phyloP scores from a whole-genome alignment of 2,329 filamentous ascomycete species.

The Ophiostoma australiae region DNA sequence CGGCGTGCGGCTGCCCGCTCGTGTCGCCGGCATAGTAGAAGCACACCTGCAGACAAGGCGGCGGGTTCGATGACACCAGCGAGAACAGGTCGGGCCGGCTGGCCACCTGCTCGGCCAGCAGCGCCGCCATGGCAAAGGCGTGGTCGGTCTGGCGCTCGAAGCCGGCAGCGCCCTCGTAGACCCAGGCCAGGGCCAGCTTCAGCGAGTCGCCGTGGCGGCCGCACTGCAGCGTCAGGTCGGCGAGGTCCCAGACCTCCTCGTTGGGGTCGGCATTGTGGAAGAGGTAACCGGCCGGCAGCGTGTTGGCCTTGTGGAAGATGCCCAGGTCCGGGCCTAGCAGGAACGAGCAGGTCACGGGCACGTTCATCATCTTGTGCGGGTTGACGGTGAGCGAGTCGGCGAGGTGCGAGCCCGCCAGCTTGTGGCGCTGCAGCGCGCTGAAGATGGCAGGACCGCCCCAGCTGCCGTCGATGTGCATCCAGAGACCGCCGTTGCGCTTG shows the following conservation, averaged over 20 bases:
- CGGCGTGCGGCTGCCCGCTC: constrained; percentile 44
- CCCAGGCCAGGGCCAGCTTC: constrained; percentile 84
- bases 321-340: constrained; percentile 71
- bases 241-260: constrained; percentile 72
- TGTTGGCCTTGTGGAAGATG: constrained; percentile 78
- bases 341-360: constrained; percentile 86
- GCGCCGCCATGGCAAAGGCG: constrained; percentile 66
- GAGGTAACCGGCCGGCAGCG: constrained; percentile 77
- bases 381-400: constrained; percentile 84
- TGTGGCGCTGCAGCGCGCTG: constrained; percentile 55
- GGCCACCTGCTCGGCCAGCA: constrained; percentile 60
- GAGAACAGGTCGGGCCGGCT: constrained; percentile 53
- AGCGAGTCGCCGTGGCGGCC: constrained; percentile 79
- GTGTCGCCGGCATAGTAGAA: constrained; percentile 69
- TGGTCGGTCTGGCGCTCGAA: constrained; percentile 65
- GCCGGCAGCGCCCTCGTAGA: constrained; percentile 76
- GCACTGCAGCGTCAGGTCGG: constrained; percentile 89
- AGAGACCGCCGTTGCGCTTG: constrained; percentile 61
- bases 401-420: constrained; percentile 64
- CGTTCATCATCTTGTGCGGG: constrained; percentile 95
- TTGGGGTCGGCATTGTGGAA: constrained; percentile 53
- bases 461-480: constrained; percentile 88
- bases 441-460: constrained; percentile 89
- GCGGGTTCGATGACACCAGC: constrained; percentile 68
- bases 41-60: constrained; percentile 88